phyloP scores from a whole-genome alignment of 306 rosid species.

The Lathyrus aphaca region DNA sequence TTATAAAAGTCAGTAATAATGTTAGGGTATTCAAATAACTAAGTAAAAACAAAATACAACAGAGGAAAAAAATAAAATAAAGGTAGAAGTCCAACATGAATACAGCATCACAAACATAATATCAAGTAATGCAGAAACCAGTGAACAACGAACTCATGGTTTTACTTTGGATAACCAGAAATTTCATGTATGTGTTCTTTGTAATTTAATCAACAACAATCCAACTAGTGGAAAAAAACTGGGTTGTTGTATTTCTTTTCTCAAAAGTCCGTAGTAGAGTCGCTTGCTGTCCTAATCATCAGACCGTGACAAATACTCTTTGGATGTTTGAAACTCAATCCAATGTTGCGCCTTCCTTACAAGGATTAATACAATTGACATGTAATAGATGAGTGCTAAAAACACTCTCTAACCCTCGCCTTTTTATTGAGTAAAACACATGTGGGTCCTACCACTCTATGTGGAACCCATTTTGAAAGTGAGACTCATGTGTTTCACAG shows the following conservation, averaged over 20 bases:
- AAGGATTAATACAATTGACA: too few species aligned
- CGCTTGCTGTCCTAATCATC: not conserved
- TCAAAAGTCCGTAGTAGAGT: not conserved
- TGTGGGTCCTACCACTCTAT: too few species aligned
- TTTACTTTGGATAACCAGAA: not conserved
- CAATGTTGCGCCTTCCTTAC: not conserved
- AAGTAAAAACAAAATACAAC: not conserved
- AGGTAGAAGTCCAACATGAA: not conserved
- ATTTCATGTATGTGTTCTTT: not conserved
- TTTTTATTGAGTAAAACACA: too few species aligned
- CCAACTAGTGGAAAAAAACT: too few species aligned
- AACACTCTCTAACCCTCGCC: too few species aligned
- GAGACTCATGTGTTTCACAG: too few species aligned
- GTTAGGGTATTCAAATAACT: constrained; percentile 15
- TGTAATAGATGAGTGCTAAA: too few species aligned
- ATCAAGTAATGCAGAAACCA: not conserved
- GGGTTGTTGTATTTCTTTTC: not conserved
- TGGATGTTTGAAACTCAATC: not conserved
- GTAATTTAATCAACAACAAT: too few species aligned
- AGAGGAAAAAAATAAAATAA: not conserved
- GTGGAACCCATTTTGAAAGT: too few species aligned
- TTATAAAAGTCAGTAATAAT: constrained; percentile 10
- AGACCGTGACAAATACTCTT: not conserved
- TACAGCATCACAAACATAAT: constrained; percentile 11
- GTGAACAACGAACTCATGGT: not conserved